Evolutionary conservation across 306 rosid genomes (phyloP).

Genomic region (Medicago lupulina): DNA sequence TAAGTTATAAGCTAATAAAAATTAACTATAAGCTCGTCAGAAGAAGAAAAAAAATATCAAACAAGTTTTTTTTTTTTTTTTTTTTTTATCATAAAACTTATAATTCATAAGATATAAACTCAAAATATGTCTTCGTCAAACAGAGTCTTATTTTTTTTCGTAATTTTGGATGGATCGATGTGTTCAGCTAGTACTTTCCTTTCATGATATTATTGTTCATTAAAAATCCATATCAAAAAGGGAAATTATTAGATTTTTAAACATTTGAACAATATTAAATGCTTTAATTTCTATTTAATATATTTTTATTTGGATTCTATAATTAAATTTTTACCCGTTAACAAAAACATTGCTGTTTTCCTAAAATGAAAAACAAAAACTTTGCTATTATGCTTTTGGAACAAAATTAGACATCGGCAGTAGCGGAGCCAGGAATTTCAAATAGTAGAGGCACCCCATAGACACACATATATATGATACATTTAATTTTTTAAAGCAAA

Average conservation of each 20-base stretch:
- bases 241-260: neutral
- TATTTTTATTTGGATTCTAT: slow-evolving; percentile 1
- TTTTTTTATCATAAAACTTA: too few relatives aligned
- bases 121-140: too few relatives aligned
- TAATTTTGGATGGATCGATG: neutral
- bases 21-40: too few relatives aligned
- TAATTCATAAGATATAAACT: too few relatives aligned
- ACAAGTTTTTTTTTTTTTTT: too few relatives aligned
- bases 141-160: too few relatives aligned
- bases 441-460: too few relatives aligned
- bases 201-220: slow-evolving; percentile 4
- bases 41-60: too few relatives aligned
- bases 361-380: neutral
- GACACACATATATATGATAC: too few relatives aligned
- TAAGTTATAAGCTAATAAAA: too few relatives aligned
- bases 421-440: too few relatives aligned
- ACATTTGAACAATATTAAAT: neutral
- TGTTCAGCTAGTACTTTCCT: neutral
- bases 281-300: neutral
- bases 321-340: neutral
- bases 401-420: neutral
- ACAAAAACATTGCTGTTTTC: neutral
- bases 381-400: neutral
- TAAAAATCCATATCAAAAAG: neutral
- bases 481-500: too few relatives aligned